Evolutionary conservation across 805 yeast genomes (phyloP).

Genomic region (Jamesozyma spencerorum): DNA sequence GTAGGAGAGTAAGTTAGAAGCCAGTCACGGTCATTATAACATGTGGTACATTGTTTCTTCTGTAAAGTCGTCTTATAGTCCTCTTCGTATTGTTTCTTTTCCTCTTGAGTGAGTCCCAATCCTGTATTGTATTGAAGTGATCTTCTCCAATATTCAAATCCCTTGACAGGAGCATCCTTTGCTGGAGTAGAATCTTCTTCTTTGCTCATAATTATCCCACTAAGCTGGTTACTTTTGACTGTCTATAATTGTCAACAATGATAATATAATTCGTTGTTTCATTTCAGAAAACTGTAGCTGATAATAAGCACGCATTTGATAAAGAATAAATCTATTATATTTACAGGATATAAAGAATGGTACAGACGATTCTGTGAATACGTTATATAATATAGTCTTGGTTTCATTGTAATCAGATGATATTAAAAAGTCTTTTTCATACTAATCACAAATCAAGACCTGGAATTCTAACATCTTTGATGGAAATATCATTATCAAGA

Average conservation of each 20-base stretch:
- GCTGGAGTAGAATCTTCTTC: neutral
- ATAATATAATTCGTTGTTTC: neutral
- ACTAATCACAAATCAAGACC: constrained; percentile 19
- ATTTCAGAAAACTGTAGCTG: neutral
- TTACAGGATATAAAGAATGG: neutral
- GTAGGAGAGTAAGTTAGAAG: constrained; percentile 72
- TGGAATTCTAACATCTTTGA: constrained; percentile 23
- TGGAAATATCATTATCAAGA: constrained; percentile 16
- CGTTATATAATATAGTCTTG: too few species aligned
- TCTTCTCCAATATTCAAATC: constrained; percentile 78
- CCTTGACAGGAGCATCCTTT: constrained; percentile 19
- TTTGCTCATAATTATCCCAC: neutral
- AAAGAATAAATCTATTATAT: neutral
- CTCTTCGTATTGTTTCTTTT: constrained; percentile 45
- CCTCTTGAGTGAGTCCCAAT: constrained; percentile 47
- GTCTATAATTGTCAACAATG: too few species aligned
- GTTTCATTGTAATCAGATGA: too few species aligned
- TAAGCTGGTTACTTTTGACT: too few species aligned
- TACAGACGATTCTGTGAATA: too few species aligned
- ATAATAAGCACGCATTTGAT: too few species aligned
- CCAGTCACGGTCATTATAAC: constrained; percentile 75
- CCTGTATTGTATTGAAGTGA: constrained; percentile 65
- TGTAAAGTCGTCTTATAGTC: constrained; percentile 36
- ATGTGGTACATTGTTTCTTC: constrained; percentile 49
- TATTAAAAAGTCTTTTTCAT: too few species aligned